Base-by-base conservation (phyloP, 345 rosid genomes). In the Streptanthus diversifolius region DNA sequence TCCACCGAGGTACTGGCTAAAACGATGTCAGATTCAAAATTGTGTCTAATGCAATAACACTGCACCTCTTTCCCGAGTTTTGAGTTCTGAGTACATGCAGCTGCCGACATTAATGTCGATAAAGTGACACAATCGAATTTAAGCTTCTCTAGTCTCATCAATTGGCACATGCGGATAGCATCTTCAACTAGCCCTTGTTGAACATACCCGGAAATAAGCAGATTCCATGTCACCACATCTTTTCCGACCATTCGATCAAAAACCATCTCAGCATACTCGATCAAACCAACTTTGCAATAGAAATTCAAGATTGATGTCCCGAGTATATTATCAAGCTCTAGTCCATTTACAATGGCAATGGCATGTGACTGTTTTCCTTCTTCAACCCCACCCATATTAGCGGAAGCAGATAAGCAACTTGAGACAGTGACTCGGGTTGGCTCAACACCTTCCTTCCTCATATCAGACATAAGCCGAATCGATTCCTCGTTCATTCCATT, bases 351-450 rank as follows among this genome's bases (percentile, higher is more conserved):
- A 63, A 89, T 56, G 0, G 86, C 85, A 74, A 88, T 14, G 0
- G 89, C 92, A 74, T 92, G 98, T 19, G 78, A 91, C 77, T 89
- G 96, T 76, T 76, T 86, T 17, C 97, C 96, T 66, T 89, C 87
- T 45, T 77, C 85, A 72, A 85, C 41, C 15, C 89, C 92, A 73
- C 81, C 77, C 17, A 88, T 63, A 78, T 84, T 86, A 12, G 93
- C 87, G 0, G 88, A 80, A 61, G 96, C 93, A 7, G 93, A 85
- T 69, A 92, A 85, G 64, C 87, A 81, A 78, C 90, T 80, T 0
- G 86, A 80, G 14, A 88, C 60, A 14, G 93, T 85, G 22, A 89
- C 92, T 4, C 82, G 84, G 11, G 81, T 89, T 33, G 82, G 84
- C 78, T 81, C 84, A 53, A 86, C 19, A 67, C 79, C 84, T 62